Base-by-base conservation (phyloP, 129 eudicot species). In the Ambrosia trifida region DNA sequence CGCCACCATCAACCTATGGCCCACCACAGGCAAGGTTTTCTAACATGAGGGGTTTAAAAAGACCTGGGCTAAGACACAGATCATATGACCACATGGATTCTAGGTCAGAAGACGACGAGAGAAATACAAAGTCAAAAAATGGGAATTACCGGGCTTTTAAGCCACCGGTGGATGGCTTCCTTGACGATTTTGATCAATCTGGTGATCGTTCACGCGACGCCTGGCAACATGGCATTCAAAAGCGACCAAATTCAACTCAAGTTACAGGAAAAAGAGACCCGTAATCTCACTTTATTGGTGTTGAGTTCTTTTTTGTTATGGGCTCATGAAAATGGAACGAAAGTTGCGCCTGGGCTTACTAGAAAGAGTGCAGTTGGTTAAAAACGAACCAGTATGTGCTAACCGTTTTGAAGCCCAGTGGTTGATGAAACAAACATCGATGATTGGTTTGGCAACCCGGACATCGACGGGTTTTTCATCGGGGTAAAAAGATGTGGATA, bases 91-190 rank as follows among this genome's bases (percentile, higher is more conserved):
- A 83, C 76, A 72, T 79, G 76, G 97, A 95, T 8, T 79, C 96
- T 62, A 81, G 88, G 76, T 85, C 81, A 51, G 97, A 90, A 86
- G 96, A 86, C 19, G 96, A 88, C 13, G 95, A 85, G 50, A 87
- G 83, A 75, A 66, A 82, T 4, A 86, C 87, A 3, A 88, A 77
- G 73, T 51, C 79, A 59, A 93, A 88, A 79, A 93, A 86, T 65
- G 90, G 95, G 53, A 83, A 82, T 79, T 77, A 78, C 65, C 83
- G 87, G 6, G 70, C 80, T 64, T 76, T 73, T 17, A 85, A 80
- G 78, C 80, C 78, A 10, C 81, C 84, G n/a, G 20, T 50, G 45
- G 90, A 85, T 41, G 82, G 68, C 40, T 78, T 85, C 2, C 81
- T 79, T 70, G 94, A 81, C 72, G 85, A 85, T 80, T 82, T 81